Evolutionary conservation across 2,329 filamentous ascomycete species (phyloP).

Genomic region (Sarocladiaceae sp.): DNA sequence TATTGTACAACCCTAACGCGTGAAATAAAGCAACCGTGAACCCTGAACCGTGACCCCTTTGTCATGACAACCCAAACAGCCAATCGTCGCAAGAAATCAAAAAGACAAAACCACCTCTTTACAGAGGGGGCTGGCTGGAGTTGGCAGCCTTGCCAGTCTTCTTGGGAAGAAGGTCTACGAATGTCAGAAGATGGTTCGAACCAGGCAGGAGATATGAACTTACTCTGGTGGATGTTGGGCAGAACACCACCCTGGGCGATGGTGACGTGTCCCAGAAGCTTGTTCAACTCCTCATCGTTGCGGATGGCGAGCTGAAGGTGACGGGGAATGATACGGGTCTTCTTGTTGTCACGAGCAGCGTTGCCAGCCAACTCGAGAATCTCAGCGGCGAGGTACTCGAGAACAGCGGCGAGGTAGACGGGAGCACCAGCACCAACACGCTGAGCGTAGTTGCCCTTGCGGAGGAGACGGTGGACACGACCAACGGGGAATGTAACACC

Average conservation of each 20-base stretch:
- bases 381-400: constrained; percentile 97
- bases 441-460: constrained; percentile 99
- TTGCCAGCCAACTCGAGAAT: constrained; percentile 99
- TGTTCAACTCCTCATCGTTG: constrained; percentile 99
- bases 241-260: constrained; percentile 96
- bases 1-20: constrained; percentile 67
- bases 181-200: constrained; percentile 29
- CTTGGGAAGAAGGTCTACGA: constrained; percentile 90
- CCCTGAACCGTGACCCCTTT: constrained; percentile 74
- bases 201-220: constrained; percentile 29
- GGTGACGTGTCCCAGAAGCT: constrained; percentile 91
- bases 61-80: constrained; percentile 72
- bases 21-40: constrained; percentile 50
- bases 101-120: constrained; percentile 41
- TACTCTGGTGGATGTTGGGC: constrained; percentile 96
- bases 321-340: constrained; percentile 99
- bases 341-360: constrained; percentile 99
- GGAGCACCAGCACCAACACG: constrained; percentile 98
- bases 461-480: constrained; percentile 97
- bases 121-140: constrained; percentile 92
- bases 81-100: constrained; percentile 52
- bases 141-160: constrained; percentile 94
- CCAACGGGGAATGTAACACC: constrained; percentile 98
- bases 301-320: constrained; percentile 98
- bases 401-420: constrained; percentile 93